Evolutionary conservation across 1,139 yeast species (phyloP).

Genomic region (Saccharomycopsis phalli): DNA sequence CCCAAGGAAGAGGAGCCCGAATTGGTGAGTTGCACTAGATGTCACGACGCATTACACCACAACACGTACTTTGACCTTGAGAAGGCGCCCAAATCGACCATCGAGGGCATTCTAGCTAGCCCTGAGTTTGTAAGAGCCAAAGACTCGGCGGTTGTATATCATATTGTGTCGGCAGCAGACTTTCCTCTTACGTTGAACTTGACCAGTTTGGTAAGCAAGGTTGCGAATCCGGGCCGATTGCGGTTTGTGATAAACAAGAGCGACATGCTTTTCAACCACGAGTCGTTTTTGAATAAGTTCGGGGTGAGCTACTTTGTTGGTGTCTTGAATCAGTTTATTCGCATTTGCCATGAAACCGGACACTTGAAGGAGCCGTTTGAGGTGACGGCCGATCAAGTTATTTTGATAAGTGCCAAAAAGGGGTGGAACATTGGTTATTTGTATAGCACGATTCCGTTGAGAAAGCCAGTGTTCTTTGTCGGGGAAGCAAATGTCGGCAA

Average conservation of each 20-base stretch:
- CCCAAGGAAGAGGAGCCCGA: background rate
- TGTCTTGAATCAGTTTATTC: constrained; percentile 8
- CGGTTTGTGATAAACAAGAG: constrained; percentile 16
- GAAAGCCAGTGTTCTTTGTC: constrained; percentile 13
- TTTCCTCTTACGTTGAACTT: constrained; percentile 17
- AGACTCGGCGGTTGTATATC: constrained; percentile 5
- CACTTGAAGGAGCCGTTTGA: background rate
- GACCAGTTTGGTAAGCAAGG: constrained; percentile 3
- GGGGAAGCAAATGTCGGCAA: constrained; percentile 21
- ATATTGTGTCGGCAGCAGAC: constrained; percentile 18
- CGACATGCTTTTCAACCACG: constrained; percentile 13
- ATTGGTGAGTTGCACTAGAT: constrained; percentile 14
- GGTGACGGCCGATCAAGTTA: constrained; percentile 8
- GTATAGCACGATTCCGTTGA: constrained; percentile 7
- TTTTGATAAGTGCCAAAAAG: constrained; percentile 12
- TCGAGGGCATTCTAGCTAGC: constrained; percentile 1
- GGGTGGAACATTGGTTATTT: constrained; percentile 12
- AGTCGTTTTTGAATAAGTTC: constrained; percentile 4
- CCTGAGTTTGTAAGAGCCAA: constrained; percentile 3
- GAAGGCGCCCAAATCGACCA: background rate
- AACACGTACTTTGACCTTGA: constrained; percentile 14
- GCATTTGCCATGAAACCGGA: constrained; percentile 4
- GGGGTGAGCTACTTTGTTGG: constrained; percentile 8
- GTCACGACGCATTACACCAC: constrained; percentile 13
- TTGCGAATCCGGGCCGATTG: constrained; percentile 1